These are phyloP conservation scores for Marchantia paleacea DNA, from an alignment of 225 moss, liverwort and hornwort species.

Conservation along the genomic window DNA sequence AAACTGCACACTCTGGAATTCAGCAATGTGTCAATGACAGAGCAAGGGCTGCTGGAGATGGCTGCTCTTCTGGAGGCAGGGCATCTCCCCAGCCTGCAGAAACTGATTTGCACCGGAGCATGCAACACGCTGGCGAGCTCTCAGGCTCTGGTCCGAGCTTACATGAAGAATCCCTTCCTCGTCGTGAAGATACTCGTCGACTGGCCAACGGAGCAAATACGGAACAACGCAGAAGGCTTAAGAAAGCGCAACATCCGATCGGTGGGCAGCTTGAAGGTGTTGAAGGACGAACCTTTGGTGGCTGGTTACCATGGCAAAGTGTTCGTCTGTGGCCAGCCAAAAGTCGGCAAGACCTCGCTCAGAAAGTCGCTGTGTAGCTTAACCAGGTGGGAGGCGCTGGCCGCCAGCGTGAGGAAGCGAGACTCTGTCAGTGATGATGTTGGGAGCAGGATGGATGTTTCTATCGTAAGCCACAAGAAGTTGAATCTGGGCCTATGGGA, in stretches of 20 bases:
- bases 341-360: conserved; percentile 20
- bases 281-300: conserved; percentile 13
- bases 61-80: conserved; percentile 15
- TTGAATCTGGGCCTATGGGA: conserved; percentile 28
- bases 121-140: not conserved
- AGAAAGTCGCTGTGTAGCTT: conserved; percentile 10
- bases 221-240: conserved; percentile 14
- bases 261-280: not conserved
- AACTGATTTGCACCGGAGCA: conserved; percentile 1
- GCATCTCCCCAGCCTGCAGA: conserved; percentile 3
- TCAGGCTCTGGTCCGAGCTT: conserved; percentile 2
- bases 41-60: conserved; percentile 7
- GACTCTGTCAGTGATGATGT: not conserved
- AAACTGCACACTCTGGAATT: conserved; percentile 11
- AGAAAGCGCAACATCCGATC: conserved; percentile 10
- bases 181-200: not conserved
- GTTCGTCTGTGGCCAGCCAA: conserved; percentile 15
- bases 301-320: conserved; percentile 15
- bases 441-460: conserved; percentile 20
- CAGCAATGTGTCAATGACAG: not conserved
- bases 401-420: not conserved
- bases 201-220: not conserved
- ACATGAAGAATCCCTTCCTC: conserved; percentile 20
- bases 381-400: conserved; percentile 3
- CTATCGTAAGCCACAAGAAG: not conserved